A percentile compares a stretch with the other conserved stretches of the same genome.
Evolutionary conservation across 805 yeast species (phyloP).

Genomic region (Candida pseudofarinosa): DNA sequence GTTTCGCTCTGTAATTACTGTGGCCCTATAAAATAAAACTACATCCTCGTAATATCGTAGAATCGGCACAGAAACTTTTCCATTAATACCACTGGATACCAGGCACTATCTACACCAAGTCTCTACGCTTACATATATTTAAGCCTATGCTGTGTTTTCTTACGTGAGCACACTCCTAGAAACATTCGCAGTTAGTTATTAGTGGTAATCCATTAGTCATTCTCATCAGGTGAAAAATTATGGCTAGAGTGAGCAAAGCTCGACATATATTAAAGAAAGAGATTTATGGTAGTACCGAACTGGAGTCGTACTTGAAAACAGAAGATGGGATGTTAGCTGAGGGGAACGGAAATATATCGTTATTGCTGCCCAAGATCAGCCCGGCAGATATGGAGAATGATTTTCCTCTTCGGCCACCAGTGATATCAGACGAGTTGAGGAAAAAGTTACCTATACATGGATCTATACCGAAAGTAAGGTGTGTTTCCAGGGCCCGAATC

Average conservation of each 20-base stretch:
- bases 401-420: slow-evolving; percentile 10
- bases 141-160: too few species aligned
- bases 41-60: too few species aligned
- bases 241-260: neutral
- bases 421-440: slow-evolving; percentile 22
- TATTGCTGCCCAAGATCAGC: slow-evolving; percentile 20
- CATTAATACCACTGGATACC: too few species aligned
- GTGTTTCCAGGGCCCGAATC: slow-evolving; percentile 91
- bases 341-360: slow-evolving; percentile 10
- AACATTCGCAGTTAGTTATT: neutral
- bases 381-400: slow-evolving; percentile 11
- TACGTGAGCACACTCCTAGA: too few species aligned
- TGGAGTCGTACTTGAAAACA: neutral
- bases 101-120: too few species aligned
- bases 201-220: neutral
- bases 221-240: neutral
- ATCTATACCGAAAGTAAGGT: slow-evolving; percentile 68
- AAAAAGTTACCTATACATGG: slow-evolving; percentile 43
- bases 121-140: too few species aligned
- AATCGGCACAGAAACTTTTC: too few species aligned
- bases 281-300: neutral
- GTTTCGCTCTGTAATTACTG: too few species aligned
- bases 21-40: too few species aligned
- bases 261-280: neutral
- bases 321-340: neutral